Evolutionary conservation across 192 early-diverging fungal genomes (phyloP).

Genomic region (Jimgerdemannia flammicorona): DNA sequence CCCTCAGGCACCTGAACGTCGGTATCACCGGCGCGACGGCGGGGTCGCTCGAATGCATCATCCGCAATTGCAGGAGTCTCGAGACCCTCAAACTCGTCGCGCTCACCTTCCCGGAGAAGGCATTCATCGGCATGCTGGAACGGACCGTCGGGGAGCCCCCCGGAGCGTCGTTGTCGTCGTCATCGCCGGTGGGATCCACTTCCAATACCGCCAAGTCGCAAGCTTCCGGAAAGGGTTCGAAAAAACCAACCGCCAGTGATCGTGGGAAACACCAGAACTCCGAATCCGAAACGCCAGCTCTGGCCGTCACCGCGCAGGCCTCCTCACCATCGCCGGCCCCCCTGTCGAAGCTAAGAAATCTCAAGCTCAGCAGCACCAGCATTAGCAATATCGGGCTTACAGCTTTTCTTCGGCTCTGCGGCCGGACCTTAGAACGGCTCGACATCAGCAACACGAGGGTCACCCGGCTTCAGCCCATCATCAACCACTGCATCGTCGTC

Average conservation of each 20-base stretch:
- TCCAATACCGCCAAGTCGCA: too few relatives aligned
- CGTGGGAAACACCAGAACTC: neutral
- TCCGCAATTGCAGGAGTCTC: slow-evolving; percentile 1
- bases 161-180: neutral
- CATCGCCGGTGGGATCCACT: too few relatives aligned
- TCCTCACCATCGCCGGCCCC: neutral
- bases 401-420: neutral
- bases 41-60: neutral
- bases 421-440: neutral
- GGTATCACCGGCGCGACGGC: neutral
- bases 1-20: neutral
- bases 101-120: neutral
- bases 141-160: neutral
- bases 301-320: neutral
- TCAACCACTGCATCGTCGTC: neutral
- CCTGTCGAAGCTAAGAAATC: neutral
- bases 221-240: neutral
- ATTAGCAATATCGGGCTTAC: neutral
- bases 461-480: neutral
- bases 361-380: neutral
- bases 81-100: neutral
- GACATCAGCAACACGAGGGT: neutral
- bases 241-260: neutral
- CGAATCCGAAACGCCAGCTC: neutral
- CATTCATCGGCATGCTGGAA: neutral